Percentiles rank a stretch among this genome's conserved stretches.
Conservation (phyloP, 2,329 filamentous ascomycete species). For the Lasiodiplodia sp. region DNA sequence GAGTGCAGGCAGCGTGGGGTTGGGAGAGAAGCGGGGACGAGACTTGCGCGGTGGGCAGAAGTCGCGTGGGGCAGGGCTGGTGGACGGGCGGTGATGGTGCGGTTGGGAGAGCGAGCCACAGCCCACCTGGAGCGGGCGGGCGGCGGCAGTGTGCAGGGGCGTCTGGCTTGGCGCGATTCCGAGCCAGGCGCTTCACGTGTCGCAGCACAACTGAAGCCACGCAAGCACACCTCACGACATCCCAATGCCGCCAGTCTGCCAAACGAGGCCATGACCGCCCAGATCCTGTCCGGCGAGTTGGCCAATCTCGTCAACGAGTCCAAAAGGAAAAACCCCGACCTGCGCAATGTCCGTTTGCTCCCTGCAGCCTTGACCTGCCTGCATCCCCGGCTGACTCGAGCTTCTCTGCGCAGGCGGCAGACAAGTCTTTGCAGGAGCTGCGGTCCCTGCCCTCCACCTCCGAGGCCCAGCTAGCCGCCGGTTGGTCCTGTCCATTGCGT, state of each 20-base stretch:
- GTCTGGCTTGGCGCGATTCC: constrained; percentile 16
- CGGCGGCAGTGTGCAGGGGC: background rate
- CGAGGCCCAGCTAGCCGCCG: constrained; percentile 77
- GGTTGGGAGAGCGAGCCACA: constrained; percentile 5
- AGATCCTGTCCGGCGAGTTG: constrained; percentile 87
- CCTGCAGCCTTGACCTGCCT: background rate
- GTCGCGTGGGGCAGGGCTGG: background rate
- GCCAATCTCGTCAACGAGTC: constrained; percentile 93
- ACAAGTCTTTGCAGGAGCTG: constrained; percentile 90
- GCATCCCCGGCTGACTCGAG: constrained; percentile 25
- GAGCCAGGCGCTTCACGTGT: constrained; percentile 25
- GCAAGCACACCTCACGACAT: constrained; percentile 22
- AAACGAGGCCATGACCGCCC: constrained; percentile 79
- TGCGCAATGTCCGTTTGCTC: constrained; percentile 68
- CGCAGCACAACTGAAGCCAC: constrained; percentile 29
- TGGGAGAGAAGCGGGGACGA: background rate
- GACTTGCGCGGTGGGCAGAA: background rate
- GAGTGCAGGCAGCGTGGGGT: background rate
- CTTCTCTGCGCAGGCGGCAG: constrained; percentile 72
- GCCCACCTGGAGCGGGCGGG: constrained; percentile 11
- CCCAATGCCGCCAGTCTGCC: constrained; percentile 15
- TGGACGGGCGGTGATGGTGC: constrained; percentile 4
- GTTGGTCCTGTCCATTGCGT: constrained; percentile 51
- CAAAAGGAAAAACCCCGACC: constrained; percentile 90
- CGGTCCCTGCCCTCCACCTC: constrained; percentile 77